Conservation (phyloP, 2,329 filamentous ascomycete species). For the Colletotrichum sp. region DNA sequence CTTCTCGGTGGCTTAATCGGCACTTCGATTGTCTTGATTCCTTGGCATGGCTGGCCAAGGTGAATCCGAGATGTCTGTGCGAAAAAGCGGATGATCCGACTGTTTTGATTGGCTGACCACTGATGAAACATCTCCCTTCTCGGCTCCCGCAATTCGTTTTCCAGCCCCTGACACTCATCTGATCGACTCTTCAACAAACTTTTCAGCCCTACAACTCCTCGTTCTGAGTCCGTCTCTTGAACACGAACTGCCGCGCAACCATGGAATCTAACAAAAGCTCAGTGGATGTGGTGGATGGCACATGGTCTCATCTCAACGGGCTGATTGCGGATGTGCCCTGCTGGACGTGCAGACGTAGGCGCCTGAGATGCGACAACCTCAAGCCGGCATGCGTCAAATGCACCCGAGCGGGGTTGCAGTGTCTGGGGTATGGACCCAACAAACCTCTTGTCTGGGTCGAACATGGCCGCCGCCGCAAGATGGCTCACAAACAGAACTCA, state of each 20-base stretch:
- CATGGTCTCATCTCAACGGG: neutral
- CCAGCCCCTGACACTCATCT: neutral
- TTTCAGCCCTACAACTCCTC: neutral
- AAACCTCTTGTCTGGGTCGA: neutral
- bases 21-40: neutral
- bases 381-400: conserved; percentile 25
- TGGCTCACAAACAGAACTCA: neutral
- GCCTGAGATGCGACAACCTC: conserved; percentile 25
- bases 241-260: accelerated
- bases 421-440: neutral
- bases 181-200: neutral
- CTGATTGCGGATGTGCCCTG: neutral
- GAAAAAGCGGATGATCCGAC: neutral
- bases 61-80: neutral
- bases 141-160: neutral
- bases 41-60: neutral
- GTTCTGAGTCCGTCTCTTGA: accelerated
- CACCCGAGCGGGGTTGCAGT: conserved; percentile 18
- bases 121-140: neutral
- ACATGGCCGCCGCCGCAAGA: neutral
- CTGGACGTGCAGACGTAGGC: neutral
- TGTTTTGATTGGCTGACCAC: neutral
- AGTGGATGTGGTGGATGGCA: neutral
- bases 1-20: neutral
- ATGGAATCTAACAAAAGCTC: neutral